These are phyloP conservation scores for Saccharomyces uvarum DNA, from an alignment of 1,139 yeast genomes.

Conservation along the genomic window DNA sequence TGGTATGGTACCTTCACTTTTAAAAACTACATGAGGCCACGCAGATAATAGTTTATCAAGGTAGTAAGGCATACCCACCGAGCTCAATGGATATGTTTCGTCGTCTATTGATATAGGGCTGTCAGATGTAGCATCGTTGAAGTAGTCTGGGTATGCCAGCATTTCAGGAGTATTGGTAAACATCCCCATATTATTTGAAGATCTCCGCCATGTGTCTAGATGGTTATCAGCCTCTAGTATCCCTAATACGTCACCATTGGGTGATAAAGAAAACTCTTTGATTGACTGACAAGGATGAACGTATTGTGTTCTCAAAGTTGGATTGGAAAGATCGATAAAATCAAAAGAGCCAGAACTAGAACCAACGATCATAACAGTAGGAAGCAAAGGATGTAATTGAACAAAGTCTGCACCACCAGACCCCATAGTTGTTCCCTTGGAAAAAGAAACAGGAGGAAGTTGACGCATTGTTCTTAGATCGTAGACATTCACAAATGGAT, in stretches of 20 bases:
- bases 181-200: slow-evolving; percentile 18
- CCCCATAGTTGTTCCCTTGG: slow-evolving; percentile 29
- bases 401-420: slow-evolving; percentile 87
- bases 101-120: slow-evolving; percentile 39
- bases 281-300: slow-evolving; percentile 49
- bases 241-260: slow-evolving; percentile 73
- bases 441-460: slow-evolving; percentile 71
- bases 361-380: slow-evolving; percentile 69
- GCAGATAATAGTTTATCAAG: slow-evolving; percentile 71
- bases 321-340: slow-evolving; percentile 75
- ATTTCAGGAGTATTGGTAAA: slow-evolving; percentile 36
- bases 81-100: slow-evolving; percentile 51
- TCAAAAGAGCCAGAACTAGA: slow-evolving; percentile 78
- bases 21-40: slow-evolving; percentile 59
- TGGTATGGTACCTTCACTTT: slow-evolving; percentile 48
- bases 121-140: slow-evolving; percentile 28
- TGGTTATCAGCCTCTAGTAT: slow-evolving; percentile 59
- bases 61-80: slow-evolving; percentile 83
- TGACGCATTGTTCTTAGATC: slow-evolving; percentile 72
- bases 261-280: slow-evolving; percentile 56
- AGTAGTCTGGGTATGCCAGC: slow-evolving; percentile 33
- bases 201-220: slow-evolving; percentile 61
- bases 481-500: slow-evolving; percentile 76
- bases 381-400: slow-evolving; percentile 76
- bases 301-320: slow-evolving; percentile 53